phyloP scores from a whole-genome alignment of 2,329 filamentous ascomycete genomes.

The Penicillium oxalicum region DNA sequence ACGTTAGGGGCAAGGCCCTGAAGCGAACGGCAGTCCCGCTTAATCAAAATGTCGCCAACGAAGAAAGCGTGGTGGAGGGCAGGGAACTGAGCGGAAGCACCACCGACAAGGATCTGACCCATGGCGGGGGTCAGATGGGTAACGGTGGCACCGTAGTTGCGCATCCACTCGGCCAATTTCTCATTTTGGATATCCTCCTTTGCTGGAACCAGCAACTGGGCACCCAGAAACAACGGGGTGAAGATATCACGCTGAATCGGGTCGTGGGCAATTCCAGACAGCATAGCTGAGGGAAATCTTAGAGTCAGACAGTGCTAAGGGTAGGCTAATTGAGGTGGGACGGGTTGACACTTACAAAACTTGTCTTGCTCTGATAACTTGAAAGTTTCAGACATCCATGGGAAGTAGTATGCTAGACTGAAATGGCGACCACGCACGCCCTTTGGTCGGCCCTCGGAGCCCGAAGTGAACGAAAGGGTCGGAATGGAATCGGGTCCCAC shows the following conservation, averaged over 20 bases:
- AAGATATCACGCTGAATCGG: conserved; percentile 67
- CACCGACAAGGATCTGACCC: conserved; percentile 90
- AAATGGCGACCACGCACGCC: conserved; percentile 85
- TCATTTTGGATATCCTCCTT: conserved; percentile 83
- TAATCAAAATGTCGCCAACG: conserved; percentile 85
- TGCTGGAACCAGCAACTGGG: conserved; percentile 69
- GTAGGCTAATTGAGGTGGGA: too few relatives aligned
- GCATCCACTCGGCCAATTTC: conserved; percentile 82
- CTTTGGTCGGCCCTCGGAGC: conserved; percentile 72
- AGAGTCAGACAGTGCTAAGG: background rate
- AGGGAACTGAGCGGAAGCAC: conserved; percentile 70
- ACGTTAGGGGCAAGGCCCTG: conserved; percentile 69
- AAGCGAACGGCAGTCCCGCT: conserved; percentile 70
- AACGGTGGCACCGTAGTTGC: conserved; percentile 64
- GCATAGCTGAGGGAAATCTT: conserved; percentile 51
- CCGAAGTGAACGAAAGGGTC: conserved; percentile 68
- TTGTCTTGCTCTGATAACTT: conserved; percentile 63
- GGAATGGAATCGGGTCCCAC: conserved; percentile 82
- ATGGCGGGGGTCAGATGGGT: conserved; percentile 93
- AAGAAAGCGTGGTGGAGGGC: conserved; percentile 76
- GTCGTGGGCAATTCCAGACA: conserved; percentile 72
- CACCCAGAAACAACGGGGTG: conserved; percentile 81
- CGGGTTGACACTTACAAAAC: conserved; percentile 43
- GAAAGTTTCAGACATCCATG: conserved; percentile 88
- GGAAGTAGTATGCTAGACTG: conserved; percentile 77